Evolutionary conservation across 352 stramenopile genomes (phyloP), one percentile per base, ranked within the genome.

Genomic region (Phytopythium oedochilum): DNA sequence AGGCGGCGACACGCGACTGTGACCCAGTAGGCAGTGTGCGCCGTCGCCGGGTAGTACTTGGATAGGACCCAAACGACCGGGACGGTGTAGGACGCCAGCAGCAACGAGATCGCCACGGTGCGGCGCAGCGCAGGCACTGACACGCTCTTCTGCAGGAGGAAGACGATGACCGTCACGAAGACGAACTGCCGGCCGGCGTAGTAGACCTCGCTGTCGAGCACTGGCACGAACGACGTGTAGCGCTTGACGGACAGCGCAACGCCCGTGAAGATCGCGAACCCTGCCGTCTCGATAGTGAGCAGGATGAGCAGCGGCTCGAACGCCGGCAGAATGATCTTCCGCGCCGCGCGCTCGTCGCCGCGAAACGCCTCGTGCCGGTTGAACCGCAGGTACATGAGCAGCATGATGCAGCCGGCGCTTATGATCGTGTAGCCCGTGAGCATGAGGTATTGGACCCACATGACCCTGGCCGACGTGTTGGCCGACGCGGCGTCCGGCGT

Each of bases 101-200:
- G 35, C 10, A 86, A 14, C 5, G 74, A 60, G 28, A 75, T 74
- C 32, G 55, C 25, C 0, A 78, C 56, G 2, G 71, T 71, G 2
- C 78, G 71, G 3, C 64, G 56, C 44, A 87, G 53, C 17, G 78
- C 76, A 25, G 72, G 75, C 5, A 78, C 43, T 4, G 78, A 85
- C 12, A 89, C 68, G 40, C 75, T 89, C 65, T 89, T 87, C 57
- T 86, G 78, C 6, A 74, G 66, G 15, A 89, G 55, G 36, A 76
- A 83, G 5, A 86, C 53, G 2, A 81, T 56, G 3, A 74, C 62
- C 9, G 79, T 61, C 23, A 86, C 49, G 32, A 87, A 79, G 23
- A 83, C 61, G 47, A 89, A 86, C 53, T 86, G 72, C 28, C 73
- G 59, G 15, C 74, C 72, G 1, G 53, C 40, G 47, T 83, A 87